Evolutionary conservation across 805 yeast genomes (phyloP), one percentile per base, ranked within the genome.

Genomic region (Komagataella ulmi): DNA sequence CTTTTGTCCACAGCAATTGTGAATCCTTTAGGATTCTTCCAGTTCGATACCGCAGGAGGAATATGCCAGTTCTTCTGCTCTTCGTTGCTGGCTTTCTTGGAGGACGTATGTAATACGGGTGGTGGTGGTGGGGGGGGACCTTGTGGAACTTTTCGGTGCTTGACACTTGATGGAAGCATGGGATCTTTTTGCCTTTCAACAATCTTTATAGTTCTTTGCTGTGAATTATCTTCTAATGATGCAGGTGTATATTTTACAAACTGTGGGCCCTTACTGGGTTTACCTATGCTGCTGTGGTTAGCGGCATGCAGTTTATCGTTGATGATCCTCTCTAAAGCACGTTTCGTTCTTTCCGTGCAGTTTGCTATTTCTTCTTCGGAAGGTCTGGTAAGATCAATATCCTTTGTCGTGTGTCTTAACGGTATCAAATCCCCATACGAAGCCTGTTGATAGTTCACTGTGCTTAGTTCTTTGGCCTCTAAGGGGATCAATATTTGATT

Each of bases 1-100:
- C 97, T 71, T 59, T 85, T 86, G 51, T 89, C 96, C 45, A 90
- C 65, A 0, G 85, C 80, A 47, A 90, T 82, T 0, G 96, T 81
- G 61, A 81, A 88, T 1, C 98, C 97, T 58, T 86, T 85, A 17
- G 90, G 87, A 64, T 93, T 93, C 65, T 89, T 90, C 97, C 98
- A 93, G 64, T 88, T 88, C 1, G 98, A 91, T 0, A 91, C 78
- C 1, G 95, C 88, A 0, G 96, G 82, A 0, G 98, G 98, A 30
- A 93, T 88, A 49, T 76, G 74, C 97, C 97, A 91, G 54, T 78
- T 75, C 24, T 77, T 79, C 56, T 81, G 85, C 51, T 89, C 95
- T 57, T 83, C 87, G 24, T 79, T 77, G 0, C 89, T 77, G 17
- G 84, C 63, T 59, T 74, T 69, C 19, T 78, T 79, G 5, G 80